Evolutionary conservation across 139 green algal genomes (phyloP).

Genomic region (Chlorella sp.): DNA sequence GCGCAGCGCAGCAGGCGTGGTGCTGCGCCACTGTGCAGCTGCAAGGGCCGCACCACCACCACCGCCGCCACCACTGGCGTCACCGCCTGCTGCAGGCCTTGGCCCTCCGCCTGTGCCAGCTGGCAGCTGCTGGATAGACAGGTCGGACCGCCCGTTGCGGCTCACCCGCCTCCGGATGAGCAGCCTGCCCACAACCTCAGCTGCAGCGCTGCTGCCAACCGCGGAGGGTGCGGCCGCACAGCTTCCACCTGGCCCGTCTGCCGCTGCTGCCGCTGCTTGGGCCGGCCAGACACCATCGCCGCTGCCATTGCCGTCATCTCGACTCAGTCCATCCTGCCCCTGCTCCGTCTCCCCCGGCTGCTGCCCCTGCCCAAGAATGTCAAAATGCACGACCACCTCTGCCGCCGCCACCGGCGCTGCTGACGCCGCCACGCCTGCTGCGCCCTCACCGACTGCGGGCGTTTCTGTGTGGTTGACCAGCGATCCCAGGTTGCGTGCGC

Average conservation of each 20-base stretch:
- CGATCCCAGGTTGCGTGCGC: slow-evolving; percentile 44
- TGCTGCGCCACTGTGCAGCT: slow-evolving; percentile 10
- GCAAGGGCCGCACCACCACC: not conserved
- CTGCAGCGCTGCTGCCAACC: not conserved
- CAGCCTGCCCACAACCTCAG: not conserved
- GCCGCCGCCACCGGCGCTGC: not conserved
- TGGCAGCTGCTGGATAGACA: not conserved
- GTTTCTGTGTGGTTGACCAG: slow-evolving; percentile 57
- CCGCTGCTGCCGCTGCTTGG: not conserved
- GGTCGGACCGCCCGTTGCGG: not conserved
- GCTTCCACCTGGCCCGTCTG: not conserved
- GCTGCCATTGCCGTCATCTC: not conserved
- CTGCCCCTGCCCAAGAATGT: not conserved
- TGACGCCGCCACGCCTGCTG: not conserved
- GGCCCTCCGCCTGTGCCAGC: too few species aligned
- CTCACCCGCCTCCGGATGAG: not conserved
- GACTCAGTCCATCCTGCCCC: not conserved
- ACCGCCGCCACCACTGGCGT: not conserved
- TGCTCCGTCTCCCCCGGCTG: not conserved
- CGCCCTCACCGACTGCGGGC: not conserved
- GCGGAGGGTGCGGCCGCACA: too few species aligned
- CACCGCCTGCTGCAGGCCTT: not conserved
- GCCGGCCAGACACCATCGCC: not conserved
- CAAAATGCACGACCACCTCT: not conserved
- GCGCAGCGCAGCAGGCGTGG: slow-evolving; percentile 47